Evolutionary conservation across 2,329 filamentous ascomycete species (phyloP), one percentile per base, ranked within the genome.

Genomic region (Teratosphaeria nubilosa): DNA sequence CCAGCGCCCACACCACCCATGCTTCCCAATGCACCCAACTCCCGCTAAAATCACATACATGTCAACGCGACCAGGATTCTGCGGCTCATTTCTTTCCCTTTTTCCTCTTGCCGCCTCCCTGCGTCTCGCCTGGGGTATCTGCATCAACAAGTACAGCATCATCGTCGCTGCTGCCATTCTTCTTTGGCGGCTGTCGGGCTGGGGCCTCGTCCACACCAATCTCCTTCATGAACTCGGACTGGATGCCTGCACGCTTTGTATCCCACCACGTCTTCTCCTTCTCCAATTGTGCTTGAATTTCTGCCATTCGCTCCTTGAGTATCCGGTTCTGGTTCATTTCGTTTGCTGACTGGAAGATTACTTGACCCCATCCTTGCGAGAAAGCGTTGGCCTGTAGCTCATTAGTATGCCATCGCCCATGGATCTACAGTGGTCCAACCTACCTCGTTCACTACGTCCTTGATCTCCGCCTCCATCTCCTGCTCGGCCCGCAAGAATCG

Each of bases 281-380:
- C 10, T 82, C 80, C 1, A 85, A 78, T 68, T 89, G 86, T 30
- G 79, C 76, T 67, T 91, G 85, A 59, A 96, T 84, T 62, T 91
- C 87, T 53, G 86, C 82, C 22, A 96, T 80, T 54, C 86, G 83
- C 64, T 86, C 80, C 64, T 90, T 88, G 69, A 96, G 82, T 53
- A 85, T 76, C 50, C 83, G 82, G 76, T 96, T 96, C 70, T 90
- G 87, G 59, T 88, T 85, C 75, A 99, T 96, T 75, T 99, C 94
- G 75, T 95, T 95, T 57, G 94, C 94, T 52, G 89, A 91, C 75
- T 99, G 94, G 82, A 99, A 99, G 73, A 99, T 97, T 58, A 83
- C 85, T 71, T 94, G 86, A 61, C 94, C 94, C 94, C 94, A 99
- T 73, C 87, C 86, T 54, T 89, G 86, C 1, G 84, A 81, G 63